Percentiles rank a stretch among this genome's conserved stretches.
Evolutionary conservation across 2,329 filamentous ascomycete genomes (phyloP).

Genomic region (Apiospora kogelbergensis): DNA sequence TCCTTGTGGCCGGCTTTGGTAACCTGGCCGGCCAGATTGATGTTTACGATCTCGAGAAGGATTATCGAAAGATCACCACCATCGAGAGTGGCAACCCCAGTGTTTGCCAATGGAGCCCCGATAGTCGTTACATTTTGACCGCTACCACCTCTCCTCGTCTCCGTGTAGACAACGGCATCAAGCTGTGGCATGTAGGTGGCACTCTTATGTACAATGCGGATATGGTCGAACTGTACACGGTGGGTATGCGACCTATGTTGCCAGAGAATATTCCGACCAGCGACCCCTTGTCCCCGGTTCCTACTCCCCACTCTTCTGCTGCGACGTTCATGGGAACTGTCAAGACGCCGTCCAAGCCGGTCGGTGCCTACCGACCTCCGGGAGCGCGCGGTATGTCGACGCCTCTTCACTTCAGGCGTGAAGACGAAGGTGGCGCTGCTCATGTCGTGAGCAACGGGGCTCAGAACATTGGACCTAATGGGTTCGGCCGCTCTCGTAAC

Average conservation of each 20-base stretch:
- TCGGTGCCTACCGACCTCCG: conserved; percentile 93
- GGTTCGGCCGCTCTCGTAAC: conserved; percentile 75
- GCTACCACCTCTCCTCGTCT: conserved; percentile 96
- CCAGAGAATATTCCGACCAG: conserved; percentile 57
- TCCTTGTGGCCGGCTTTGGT: conserved; percentile 92
- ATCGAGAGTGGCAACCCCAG: conserved; percentile 96
- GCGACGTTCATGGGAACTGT: conserved; percentile 77
- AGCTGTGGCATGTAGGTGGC: conserved; percentile 90
- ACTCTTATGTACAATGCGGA: conserved; percentile 93
- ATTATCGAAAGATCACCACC: conserved; percentile 87
- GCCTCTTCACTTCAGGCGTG: conserved; percentile 92
- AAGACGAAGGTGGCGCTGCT: conserved; percentile 92
- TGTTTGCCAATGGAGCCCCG: conserved; percentile 95
- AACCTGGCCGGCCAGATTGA: conserved; percentile 98
- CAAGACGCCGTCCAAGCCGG: conserved; percentile 94
- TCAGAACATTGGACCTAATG: conserved; percentile 69
- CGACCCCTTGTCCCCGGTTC: conserved; percentile 73
- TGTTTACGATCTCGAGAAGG: conserved; percentile 92
- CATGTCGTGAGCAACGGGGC: conserved; percentile 79
- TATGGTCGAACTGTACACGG: conserved; percentile 90
- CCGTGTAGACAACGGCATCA: conserved; percentile 93
- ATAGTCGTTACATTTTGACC: conserved; percentile 92
- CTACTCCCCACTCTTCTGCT: conserved; percentile 80
- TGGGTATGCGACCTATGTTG: conserved; percentile 79
- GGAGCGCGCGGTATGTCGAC: conserved; percentile 87